Evolutionary conservation across 768 basidiomycete species (phyloP).

Genomic region (Hypsizygus marmoreus): DNA sequence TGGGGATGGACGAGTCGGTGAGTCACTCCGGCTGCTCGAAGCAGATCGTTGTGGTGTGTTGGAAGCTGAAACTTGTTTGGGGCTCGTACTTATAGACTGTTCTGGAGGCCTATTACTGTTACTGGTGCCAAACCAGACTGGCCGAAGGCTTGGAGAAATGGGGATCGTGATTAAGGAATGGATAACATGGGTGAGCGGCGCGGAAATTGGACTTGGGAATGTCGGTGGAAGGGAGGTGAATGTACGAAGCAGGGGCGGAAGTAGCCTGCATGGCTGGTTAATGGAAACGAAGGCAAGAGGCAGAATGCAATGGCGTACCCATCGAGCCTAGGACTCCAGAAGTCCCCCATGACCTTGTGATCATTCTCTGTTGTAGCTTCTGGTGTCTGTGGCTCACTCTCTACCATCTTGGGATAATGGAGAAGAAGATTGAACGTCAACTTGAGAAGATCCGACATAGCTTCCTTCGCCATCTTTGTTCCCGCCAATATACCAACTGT

Average conservation of each 20-base stretch:
- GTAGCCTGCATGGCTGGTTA: slow-evolving; percentile 45
- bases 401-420: slow-evolving; percentile 73
- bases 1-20: slow-evolving; percentile 32
- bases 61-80: slow-evolving; percentile 36
- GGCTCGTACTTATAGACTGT: slow-evolving; percentile 34
- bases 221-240: slow-evolving; percentile 68
- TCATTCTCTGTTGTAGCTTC: slow-evolving; percentile 29
- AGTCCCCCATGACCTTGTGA: slow-evolving; percentile 64
- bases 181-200: slow-evolving; percentile 80
- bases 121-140: slow-evolving; percentile 65
- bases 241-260: slow-evolving; percentile 69
- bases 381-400: slow-evolving; percentile 46
- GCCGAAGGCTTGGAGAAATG: slow-evolving; percentile 52
- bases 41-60: slow-evolving; percentile 28
- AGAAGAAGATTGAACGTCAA: slow-evolving; percentile 78
- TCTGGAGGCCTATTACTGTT: slow-evolving; percentile 31
- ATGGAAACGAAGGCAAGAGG: background rate
- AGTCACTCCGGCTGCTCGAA: slow-evolving; percentile 41
- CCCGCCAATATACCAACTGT: slow-evolving; percentile 49
- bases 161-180: slow-evolving; percentile 84
- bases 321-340: slow-evolving; percentile 75
- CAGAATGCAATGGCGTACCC: slow-evolving; percentile 45
- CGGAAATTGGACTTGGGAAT: slow-evolving; percentile 62
- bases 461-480: slow-evolving; percentile 62
- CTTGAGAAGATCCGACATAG: slow-evolving; percentile 83